Conservation (phyloP, 148 eudicot genomes). For the Rhododendron mucronatum region DNA sequence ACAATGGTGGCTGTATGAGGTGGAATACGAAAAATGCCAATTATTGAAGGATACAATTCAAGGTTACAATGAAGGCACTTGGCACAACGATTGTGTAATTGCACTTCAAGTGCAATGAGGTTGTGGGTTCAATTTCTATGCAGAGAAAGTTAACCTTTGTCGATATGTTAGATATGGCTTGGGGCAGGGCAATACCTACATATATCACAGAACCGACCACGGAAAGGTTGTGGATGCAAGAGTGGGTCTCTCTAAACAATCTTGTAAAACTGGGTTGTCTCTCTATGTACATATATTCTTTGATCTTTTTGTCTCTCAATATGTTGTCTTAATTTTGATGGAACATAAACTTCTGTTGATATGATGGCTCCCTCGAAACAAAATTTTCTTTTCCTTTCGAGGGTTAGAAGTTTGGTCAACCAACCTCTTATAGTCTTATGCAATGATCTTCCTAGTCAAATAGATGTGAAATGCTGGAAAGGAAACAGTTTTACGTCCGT, state of each 20-base stretch:
- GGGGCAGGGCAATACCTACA: not conserved
- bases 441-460: not conserved
- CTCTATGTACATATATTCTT: not conserved
- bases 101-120: no score
- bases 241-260: not conserved
- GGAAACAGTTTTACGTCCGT: not conserved
- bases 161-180: no score
- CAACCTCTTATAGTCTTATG: not conserved
- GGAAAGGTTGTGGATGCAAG: not conserved
- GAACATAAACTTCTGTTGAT: not conserved
- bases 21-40: not conserved
- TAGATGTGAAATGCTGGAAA: not conserved
- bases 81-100: no score
- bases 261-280: not conserved
- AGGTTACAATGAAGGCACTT: not conserved
- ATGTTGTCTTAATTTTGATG: not conserved
- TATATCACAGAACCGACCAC: not conserved
- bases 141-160: no score
- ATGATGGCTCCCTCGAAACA: not conserved
- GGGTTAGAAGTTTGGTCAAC: not conserved
- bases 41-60: not conserved
- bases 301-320: not conserved
- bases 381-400: not conserved
- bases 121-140: no score
- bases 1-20: not conserved